These are phyloP conservation scores for Aquilaria agallochum DNA, from an alignment of 441 rosid genomes.

Conservation along the genomic window DNA sequence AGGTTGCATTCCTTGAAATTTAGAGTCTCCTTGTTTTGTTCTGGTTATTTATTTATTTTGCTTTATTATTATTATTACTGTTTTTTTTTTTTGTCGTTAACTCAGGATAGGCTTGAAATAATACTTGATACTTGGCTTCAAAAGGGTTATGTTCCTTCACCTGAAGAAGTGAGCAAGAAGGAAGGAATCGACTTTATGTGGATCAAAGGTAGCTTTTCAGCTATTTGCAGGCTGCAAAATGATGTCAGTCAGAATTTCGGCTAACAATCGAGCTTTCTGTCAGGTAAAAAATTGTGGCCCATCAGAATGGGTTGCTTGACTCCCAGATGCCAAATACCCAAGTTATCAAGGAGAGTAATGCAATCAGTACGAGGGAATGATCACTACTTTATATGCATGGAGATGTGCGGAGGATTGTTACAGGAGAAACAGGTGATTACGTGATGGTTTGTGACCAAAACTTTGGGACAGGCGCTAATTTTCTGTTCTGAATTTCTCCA, in stretches of 20 bases:
- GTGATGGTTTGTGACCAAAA: neutral
- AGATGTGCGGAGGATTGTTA: constrained; percentile 27
- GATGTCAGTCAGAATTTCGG: constrained; percentile 2
- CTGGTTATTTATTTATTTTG: neutral
- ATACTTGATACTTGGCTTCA: constrained; percentile 76
- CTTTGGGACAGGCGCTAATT: neutral
- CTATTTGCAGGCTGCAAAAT: constrained; percentile 4
- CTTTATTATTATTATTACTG: neutral
- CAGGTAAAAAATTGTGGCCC: constrained; percentile 55
- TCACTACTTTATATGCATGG: constrained; percentile 50
- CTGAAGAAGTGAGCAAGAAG: constrained; percentile 68
- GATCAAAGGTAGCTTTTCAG: constrained; percentile 40
- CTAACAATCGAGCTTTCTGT: constrained; percentile 11
- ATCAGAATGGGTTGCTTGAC: constrained; percentile 57
- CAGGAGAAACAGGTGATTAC: constrained; percentile 32
- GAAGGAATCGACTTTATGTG: constrained; percentile 68
- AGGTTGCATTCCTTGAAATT: no score
- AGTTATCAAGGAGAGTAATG: constrained; percentile 43
- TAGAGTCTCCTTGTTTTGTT: neutral
- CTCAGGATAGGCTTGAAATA: constrained; percentile 86
- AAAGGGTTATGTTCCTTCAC: constrained; percentile 55
- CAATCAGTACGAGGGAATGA: constrained; percentile 37
- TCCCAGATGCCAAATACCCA: constrained; percentile 32
- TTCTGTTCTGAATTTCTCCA: neutral
- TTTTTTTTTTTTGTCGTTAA: constrained; percentile 5